Evolutionary conservation across 495 filamentous ascomycete species (phyloP), one percentile per base, ranked within the genome.

Genomic region (Penicillium antarcticum): DNA sequence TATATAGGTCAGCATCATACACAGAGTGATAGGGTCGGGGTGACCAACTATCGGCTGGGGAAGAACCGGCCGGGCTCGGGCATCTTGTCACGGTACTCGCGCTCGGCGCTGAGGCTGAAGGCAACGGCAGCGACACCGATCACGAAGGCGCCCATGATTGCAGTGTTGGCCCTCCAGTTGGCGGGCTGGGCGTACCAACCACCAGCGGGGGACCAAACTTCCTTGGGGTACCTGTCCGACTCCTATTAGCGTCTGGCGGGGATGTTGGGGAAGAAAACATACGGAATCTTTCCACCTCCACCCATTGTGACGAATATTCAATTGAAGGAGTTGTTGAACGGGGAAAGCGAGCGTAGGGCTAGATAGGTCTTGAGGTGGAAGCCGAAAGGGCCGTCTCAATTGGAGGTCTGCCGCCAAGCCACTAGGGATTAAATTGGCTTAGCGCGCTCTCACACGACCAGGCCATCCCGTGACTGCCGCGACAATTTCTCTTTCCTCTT

Each of bases 121-220:
- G 78, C 80, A 42, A 88, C 58, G 26, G 84, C 88, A 16, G 82
- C 81, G 59, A 96, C 81, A 42, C 88, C 86, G 58, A 91, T 57
- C 40, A 96, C 80, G 42, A 87, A 82, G 2, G 75, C 76, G 43
- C 80, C 77, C 74, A 91, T 84, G 49, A 96, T 76, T n/a, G 88
- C 89, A 8, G 94, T 98, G 74, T 98, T 98, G 34, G 74, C 67
- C 70, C 86, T 95, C 95, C 95, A 98, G 79, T 98, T 98, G 56
- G 76, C 75, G 9, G 94, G 94, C 68, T 91, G 92, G 26, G 86
- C 73, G 73, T 98, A 98, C 94, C 95, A 98, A 63, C 94, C 94
- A 77, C 94, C 94, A 50, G 94, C 80, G 52, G 94, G 94, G 63
- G 94, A 97, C 94, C 94, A 98, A 77, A 98, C 88, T 78, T 98